Percentiles rank a stretch among this genome's conserved stretches.
Conservation (phyloP, 441 rosid genomes). For the Croton laevigatus region DNA sequence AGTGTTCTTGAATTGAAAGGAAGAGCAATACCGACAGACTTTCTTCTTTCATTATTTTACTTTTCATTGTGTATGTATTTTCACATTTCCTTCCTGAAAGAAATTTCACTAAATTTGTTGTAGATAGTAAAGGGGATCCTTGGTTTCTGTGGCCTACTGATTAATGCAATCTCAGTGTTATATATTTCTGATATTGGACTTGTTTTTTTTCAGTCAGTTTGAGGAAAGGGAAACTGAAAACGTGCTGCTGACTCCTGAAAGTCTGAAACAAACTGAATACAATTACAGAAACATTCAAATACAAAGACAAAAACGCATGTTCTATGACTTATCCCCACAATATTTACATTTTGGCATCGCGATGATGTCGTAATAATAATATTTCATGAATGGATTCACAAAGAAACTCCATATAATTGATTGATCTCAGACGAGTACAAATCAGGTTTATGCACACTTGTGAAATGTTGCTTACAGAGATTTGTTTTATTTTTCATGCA, state of each 20-base stretch:
- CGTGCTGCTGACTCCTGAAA: neutral
- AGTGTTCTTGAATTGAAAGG: conserved; percentile 44
- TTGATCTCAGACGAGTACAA: neutral
- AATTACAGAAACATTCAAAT: neutral
- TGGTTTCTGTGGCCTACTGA: neutral
- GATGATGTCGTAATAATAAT: neutral
- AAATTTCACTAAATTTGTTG: conserved; percentile 15
- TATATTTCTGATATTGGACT: neutral
- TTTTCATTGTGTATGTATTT: neutral
- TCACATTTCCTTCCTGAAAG: neutral
- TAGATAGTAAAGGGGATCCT: conserved; percentile 13
- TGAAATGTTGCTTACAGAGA: conserved; percentile 9
- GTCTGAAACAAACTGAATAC: neutral
- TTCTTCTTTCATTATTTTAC: neutral
- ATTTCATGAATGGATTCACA: neutral
- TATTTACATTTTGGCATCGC: neutral
- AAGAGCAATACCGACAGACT: neutral
- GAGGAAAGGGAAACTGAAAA: neutral
- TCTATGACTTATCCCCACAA: neutral
- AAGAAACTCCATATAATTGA: neutral
- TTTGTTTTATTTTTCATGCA: conserved; percentile 28
- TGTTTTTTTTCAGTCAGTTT: neutral
- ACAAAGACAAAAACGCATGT: neutral
- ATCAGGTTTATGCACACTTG: neutral
- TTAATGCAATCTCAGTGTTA: neutral